These are phyloP conservation scores for Plasmopara halstedii DNA, from an alignment of 352 stramenopile species.

Conservation along the genomic window DNA sequence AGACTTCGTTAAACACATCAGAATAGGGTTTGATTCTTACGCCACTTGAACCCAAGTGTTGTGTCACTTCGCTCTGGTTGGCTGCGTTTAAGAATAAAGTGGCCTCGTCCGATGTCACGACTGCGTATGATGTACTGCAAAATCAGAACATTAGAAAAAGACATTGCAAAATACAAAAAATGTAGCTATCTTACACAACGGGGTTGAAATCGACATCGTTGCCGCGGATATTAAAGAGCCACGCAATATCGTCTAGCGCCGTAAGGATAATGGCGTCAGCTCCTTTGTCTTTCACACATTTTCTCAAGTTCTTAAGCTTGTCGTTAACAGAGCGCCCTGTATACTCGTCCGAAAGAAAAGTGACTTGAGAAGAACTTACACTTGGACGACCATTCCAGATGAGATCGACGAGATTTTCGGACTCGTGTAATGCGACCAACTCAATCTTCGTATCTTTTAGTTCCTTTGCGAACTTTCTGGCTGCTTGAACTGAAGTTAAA, in stretches of 20 bases:
- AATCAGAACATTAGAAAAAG: neutral
- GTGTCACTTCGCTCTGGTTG: slow-evolving; percentile 50
- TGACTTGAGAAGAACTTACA: slow-evolving; percentile 71
- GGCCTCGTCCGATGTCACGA: slow-evolving; percentile 86
- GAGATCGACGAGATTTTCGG: slow-evolving; percentile 93
- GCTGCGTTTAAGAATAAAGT: slow-evolving; percentile 89
- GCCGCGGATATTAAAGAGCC: slow-evolving; percentile 97
- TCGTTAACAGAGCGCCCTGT: slow-evolving; percentile 85
- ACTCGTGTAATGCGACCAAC: slow-evolving; percentile 63
- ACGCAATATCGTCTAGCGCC: slow-evolving; percentile 95
- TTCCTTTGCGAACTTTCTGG: slow-evolving; percentile 56
- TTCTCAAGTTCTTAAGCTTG: slow-evolving; percentile 86
- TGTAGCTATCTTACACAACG: slow-evolving; percentile 76
- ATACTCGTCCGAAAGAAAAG: slow-evolving; percentile 90
- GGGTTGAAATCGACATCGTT: slow-evolving; percentile 97
- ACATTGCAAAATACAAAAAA: neutral
- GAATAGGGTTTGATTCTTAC: slow-evolving; percentile 64
- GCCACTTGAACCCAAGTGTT: slow-evolving; percentile 38
- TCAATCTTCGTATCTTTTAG: slow-evolving; percentile 65
- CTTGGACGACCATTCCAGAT: slow-evolving; percentile 87
- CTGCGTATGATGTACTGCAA: slow-evolving; percentile 85
- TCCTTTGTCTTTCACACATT: slow-evolving; percentile 81
- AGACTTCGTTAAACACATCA: slow-evolving; percentile 37
- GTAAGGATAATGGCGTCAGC: slow-evolving; percentile 92
- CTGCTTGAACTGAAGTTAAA: slow-evolving; percentile 86